These are phyloP conservation scores for Apiospora malaysiana DNA, from an alignment of 2,329 filamentous ascomycete species.

Conservation along the genomic window DNA sequence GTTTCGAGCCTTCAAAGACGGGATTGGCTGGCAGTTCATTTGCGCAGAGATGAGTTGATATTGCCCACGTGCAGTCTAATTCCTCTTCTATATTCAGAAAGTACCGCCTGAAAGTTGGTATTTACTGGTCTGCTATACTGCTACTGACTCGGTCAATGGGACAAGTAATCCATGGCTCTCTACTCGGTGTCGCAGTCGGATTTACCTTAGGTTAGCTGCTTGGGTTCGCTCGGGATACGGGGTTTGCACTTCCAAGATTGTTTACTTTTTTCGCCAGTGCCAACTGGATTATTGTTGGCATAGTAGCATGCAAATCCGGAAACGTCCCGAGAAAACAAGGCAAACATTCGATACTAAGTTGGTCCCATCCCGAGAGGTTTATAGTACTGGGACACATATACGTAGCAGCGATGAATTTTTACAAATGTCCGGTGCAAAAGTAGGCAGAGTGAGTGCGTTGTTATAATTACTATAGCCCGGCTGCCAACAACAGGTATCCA, in stretches of 20 bases:
- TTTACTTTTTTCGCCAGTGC: not conserved
- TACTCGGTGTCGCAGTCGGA: not conserved
- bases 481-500: not conserved
- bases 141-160: constrained; percentile 1
- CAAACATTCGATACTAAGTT: not conserved
- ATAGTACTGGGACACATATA: constrained; percentile 2
- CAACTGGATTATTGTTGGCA: not conserved
- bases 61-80: not conserved
- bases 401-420: not conserved
- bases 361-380: constrained; percentile 2
- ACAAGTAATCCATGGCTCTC: not conserved
- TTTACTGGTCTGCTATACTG: not conserved
- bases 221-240: not conserved
- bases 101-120: not conserved
- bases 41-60: not conserved
- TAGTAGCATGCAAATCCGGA: constrained; percentile 4
- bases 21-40: not conserved
- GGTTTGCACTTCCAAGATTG: constrained; percentile 3
- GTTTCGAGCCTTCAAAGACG: not conserved
- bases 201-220: not conserved
- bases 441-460: not conserved
- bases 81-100: not conserved
- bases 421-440: not conserved
- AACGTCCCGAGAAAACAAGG: constrained; percentile 10
- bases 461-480: not conserved